Base-by-base conservation (phyloP, 2,329 filamentous ascomycete species). In the Penicillium sp. region DNA sequence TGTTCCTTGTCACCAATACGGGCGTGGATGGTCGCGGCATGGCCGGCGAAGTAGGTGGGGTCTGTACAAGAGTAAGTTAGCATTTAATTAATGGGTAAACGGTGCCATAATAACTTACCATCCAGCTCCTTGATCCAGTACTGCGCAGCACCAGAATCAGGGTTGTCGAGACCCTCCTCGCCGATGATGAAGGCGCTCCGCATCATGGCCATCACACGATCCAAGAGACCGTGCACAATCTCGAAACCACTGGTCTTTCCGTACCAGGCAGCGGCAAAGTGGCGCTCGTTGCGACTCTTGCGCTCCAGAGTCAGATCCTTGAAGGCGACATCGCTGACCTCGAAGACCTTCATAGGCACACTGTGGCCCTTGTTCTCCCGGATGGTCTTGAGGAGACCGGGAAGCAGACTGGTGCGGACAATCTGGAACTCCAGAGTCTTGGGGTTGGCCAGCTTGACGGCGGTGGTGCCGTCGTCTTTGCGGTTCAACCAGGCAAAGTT, bases 121-220 rank as follows among this genome's bases (percentile, higher is more conserved):
- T 96, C 85, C 59, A 96, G 85, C 77, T 96, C 91, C 77, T 96
- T 88, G 67, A 98, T 95, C 90, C 91, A 98, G 80, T 99, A 99
- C 67, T 91, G 83, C 46, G 85, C 81, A 65, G 86, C 82, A 55
- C 79, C 78, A 60, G 82, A 78, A 71, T 85, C 79, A 24, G 84
- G 79, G 61, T 84, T 78, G 64, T 83, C 83, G 33, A 90, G 75
- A 4, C 86, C 88, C 64, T 93, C 89, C 68, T 93, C 90, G 58
- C 85, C 83, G 3, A 87, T 89, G 57, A 95, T 78, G 79, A 96
- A 96, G 43, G 87, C 85, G 47, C 87, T 89, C 71, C 89, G 89
- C 59, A 99, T 84, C 93, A 98, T 98, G 59, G 90, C 80, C 84
- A 99, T 89, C 61, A 98, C 79, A 52, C 95, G 88, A 76, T 99